Evolutionary conservation across 2,329 filamentous ascomycete genomes (phyloP), one percentile per base, ranked within the genome.

Genomic region (Hypomyces perniciosus): DNA sequence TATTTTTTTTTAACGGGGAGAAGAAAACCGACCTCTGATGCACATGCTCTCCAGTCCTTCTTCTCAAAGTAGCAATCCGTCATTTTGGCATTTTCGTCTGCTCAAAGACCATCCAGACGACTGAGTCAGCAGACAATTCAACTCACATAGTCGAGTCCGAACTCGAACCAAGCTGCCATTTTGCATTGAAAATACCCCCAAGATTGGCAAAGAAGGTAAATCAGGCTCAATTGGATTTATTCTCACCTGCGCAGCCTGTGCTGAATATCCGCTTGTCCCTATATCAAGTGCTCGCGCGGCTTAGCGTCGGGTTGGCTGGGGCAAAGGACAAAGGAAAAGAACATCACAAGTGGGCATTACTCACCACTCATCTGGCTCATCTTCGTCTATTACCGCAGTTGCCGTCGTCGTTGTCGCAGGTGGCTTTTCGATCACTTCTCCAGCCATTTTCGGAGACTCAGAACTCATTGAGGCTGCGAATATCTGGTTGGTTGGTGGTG

Each of bases 261-360:
- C 90, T 96, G 75, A 90, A 95, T 69, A 97, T 97, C 65, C 93
- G 81, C 79, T 96, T 92, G 75, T 97, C 91, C 92, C 92, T 97
- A 66, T 53, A 60, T 52, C 31, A 44, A 52, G 20, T 12, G 8
- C 12, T 28, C 30, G 34, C 43, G 35, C 52, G 53, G 56, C 57
- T 56, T 53, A 59, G 61, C 61, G 57, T 62, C 61, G 59, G 62
- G 48, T 56, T 57, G 45, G 54, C 54, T 55, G 51, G 8, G 26
- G 46, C 12, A 42, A 28, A 10, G 13, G 39, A 10, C 39, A 12
- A 28, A 26, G 10, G 13, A 30, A 37, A 35, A 35, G 20, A 28
- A n/a, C 10, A 37, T 20, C 20, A 20, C 20, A 20, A 20, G 20
- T 20, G 20, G 20, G 20, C 41, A 39, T 42, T 38, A 62, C 80